Evolutionary conservation across 208 protist genomes (phyloP), one percentile per base, ranked within the genome.

Genomic region (Crithidia sp.): DNA sequence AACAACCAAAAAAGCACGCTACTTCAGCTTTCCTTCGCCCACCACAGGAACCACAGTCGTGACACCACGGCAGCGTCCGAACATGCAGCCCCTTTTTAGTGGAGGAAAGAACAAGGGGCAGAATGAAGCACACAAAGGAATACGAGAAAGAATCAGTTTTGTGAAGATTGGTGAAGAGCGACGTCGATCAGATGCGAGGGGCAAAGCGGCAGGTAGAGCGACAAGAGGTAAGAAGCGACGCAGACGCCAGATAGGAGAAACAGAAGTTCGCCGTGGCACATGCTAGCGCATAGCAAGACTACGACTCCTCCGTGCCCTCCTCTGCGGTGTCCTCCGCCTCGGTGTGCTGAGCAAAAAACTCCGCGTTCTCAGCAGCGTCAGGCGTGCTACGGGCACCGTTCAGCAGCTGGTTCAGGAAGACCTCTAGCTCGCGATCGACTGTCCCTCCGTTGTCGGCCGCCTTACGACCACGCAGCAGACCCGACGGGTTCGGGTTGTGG

Each of bases 401-500:
- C 72, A 91, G 53, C 19, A 91, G 65, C 17, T 80, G 60, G 37
- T 81, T 83, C n/a, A 89, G 71, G 60, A 89, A 89, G 43, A 78
- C 68, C 65, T 93, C 86, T 39, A 96, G 76, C 69, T 96, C 88
- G 56, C 64, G 69, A 28, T 90, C 89, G 53, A 83, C 82, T 0
- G 66, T 43, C 52, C 37, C 55, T 10, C 65, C 62, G 65, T n/a
- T 68, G 16, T 47, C 56, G 2, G 71, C 71, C 12, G 40, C 62
- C 66, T 81, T 81, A 47, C 81, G 77, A 7, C 85, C 82, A 12
- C 79, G 74, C 14, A 86, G 79, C 41, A 96, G 80, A 17, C 92
- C 92, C 17, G 86, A 95, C 12, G 91, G 93, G 69, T 97, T 97
- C 59, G 93, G 93, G 73, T 97, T 82, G 58, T 88, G 85, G 4